These are phyloP conservation scores for Solanum ossicruentum DNA, from an alignment of 257 asterid species.

Conservation along the genomic window DNA sequence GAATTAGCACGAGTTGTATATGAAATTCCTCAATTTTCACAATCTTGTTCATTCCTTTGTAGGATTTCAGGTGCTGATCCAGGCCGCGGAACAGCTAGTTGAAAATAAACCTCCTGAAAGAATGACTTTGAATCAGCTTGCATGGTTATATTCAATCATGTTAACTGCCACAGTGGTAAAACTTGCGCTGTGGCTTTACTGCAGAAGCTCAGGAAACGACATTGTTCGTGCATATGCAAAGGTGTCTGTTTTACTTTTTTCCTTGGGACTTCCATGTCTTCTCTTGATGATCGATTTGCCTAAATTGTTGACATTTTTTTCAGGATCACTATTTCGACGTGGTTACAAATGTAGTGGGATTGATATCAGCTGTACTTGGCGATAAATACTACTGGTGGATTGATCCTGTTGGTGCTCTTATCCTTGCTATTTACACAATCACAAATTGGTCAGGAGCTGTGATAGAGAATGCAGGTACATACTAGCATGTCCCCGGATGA, in stretches of 20 bases:
- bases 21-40: neutral
- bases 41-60: neutral
- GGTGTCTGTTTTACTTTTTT: neutral
- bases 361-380: constrained; percentile 31
- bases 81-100: constrained; percentile 10
- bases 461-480: constrained; percentile 16
- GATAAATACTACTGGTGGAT: constrained; percentile 39
- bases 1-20: neutral
- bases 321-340: constrained; percentile 33
- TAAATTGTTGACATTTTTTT: neutral
- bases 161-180: constrained; percentile 26
- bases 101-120: constrained; percentile 8
- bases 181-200: constrained; percentile 30
- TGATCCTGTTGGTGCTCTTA: constrained; percentile 33
- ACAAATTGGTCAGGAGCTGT: constrained; percentile 15
- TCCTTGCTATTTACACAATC: constrained; percentile 18
- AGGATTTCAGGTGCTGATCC: constrained; percentile 9
- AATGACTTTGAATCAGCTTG: constrained; percentile 6
- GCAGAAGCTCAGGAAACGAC: constrained; percentile 28
- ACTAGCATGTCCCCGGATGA: neutral
- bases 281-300: neutral
- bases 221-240: constrained; percentile 23
- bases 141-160: constrained; percentile 31
- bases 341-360: constrained; percentile 27
- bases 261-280: neutral